Evolutionary conservation across 2,329 filamentous ascomycete genomes (phyloP).

Genomic region (Keithomyces neogunnii): DNA sequence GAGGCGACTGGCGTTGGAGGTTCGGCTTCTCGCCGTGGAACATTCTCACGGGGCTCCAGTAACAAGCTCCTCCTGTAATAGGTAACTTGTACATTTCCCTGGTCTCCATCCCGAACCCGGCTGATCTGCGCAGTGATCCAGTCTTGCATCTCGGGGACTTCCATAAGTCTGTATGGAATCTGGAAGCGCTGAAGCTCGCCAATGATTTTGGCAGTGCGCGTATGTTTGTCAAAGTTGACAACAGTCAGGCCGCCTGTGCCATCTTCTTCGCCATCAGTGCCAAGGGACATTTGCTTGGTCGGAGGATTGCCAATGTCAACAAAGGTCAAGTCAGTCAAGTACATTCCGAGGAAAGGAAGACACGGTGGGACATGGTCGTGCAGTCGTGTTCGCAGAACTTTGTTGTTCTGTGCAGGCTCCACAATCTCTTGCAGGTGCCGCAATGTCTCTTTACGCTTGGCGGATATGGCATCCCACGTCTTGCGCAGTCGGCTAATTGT

Average conservation of each 20-base stretch:
- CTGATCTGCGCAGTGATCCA: conserved; percentile 82
- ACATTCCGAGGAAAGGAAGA: conserved; percentile 91
- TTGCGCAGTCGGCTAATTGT: conserved; percentile 80
- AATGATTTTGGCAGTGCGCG: conserved; percentile 89
- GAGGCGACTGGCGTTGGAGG: conserved; percentile 21
- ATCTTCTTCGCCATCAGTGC: conserved; percentile 45
- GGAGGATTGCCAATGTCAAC: conserved; percentile 89
- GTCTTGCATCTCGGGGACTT: conserved; percentile 81
- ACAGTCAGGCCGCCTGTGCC: conserved; percentile 62
- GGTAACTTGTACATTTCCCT: conserved; percentile 48
- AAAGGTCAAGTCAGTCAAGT: conserved; percentile 92
- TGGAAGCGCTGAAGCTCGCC: conserved; percentile 94
- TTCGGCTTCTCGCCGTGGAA: conserved; percentile 23
- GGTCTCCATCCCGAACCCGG: conserved; percentile 57
- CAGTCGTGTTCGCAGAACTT: conserved; percentile 72
- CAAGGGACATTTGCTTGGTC: conserved; percentile 59
- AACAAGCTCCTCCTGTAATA: conserved; percentile 77
- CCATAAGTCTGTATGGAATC: conserved; percentile 76
- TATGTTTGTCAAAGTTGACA: conserved; percentile 98
- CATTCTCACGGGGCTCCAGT: conserved; percentile 64
- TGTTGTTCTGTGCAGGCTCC: conserved; percentile 86
- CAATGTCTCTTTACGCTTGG: conserved; percentile 72
- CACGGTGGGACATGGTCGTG: conserved; percentile 85
- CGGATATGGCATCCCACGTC: conserved; percentile 85
- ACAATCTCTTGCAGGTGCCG: conserved; percentile 76